phyloP scores from a whole-genome alignment of 306 rosid species.

The Trifolium repens region DNA sequence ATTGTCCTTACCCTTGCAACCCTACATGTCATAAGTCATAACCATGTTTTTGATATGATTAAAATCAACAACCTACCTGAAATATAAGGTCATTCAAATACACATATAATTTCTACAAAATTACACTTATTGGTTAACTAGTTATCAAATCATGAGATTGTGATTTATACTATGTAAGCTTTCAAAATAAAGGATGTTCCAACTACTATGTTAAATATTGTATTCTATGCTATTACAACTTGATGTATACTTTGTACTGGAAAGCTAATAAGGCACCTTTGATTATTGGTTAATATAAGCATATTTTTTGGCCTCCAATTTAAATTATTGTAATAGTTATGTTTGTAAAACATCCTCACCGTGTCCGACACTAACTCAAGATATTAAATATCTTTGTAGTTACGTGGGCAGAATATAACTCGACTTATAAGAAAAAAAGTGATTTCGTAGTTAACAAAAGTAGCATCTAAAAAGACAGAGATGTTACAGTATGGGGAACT shows the following conservation, averaged over 20 bases:
- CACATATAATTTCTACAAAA: neutral
- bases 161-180: conserved; percentile 28
- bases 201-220: conserved; percentile 6
- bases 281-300: too few relatives aligned
- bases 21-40: conserved; percentile 69
- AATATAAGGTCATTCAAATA: conserved; percentile 7
- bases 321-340: too few relatives aligned
- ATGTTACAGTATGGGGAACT: too few relatives aligned
- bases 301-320: too few relatives aligned
- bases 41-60: conserved; percentile 60
- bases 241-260: neutral
- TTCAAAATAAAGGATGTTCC: neutral
- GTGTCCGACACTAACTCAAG: too few relatives aligned
- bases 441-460: too few relatives aligned
- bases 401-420: too few relatives aligned
- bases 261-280: too few relatives aligned
- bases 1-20: conserved; percentile 89
- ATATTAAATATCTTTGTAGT: too few relatives aligned
- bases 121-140: conserved; percentile 29
- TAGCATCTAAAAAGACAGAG: too few relatives aligned
- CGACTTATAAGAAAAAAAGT: too few relatives aligned
- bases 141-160: conserved; percentile 17
- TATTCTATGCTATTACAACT: neutral
- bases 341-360: too few relatives aligned
- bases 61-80: neutral